These are phyloP conservation scores for Phytophthora tubulina DNA, from an alignment of 352 stramenopile species.

Conservation along the genomic window DNA sequence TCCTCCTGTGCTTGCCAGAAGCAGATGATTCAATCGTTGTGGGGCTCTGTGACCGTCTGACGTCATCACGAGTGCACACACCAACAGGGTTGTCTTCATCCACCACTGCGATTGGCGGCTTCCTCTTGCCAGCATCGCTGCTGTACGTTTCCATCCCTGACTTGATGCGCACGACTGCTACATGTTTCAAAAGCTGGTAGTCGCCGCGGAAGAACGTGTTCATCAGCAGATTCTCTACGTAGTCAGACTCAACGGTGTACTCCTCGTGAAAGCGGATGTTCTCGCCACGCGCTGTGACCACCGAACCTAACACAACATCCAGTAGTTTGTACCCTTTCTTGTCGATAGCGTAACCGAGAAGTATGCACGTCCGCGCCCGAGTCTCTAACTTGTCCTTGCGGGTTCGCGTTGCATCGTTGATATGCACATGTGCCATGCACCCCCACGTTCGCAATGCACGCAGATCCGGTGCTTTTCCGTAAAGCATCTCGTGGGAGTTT, in stretches of 20 bases:
- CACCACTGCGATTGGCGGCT: too few relatives aligned
- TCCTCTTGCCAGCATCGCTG: too few relatives aligned
- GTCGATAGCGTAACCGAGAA: background rate
- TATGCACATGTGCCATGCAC: background rate
- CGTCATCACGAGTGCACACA: too few relatives aligned
- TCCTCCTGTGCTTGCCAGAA: background rate
- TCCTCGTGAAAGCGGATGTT: conserved; percentile 1
- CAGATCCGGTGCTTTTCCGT: background rate
- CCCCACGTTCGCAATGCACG: background rate
- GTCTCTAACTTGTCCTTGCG: conserved; percentile 7
- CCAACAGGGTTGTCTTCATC: too few relatives aligned
- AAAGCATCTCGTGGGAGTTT: background rate
- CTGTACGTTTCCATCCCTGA: too few relatives aligned
- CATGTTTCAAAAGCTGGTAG: background rate
- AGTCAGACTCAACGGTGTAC: background rate
- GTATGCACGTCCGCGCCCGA: background rate
- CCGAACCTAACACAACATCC: background rate
- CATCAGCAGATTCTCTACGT: background rate
- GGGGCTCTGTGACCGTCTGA: too few relatives aligned
- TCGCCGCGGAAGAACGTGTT: background rate
- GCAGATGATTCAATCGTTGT: too few relatives aligned
- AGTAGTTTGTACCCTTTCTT: conserved; percentile 14
- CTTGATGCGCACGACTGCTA: conserved; percentile 1
- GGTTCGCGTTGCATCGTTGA: background rate
- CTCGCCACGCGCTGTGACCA: background rate